phyloP scores from a whole-genome alignment of 352 stramenopile genomes.

The Phytophthora aleatoria region DNA sequence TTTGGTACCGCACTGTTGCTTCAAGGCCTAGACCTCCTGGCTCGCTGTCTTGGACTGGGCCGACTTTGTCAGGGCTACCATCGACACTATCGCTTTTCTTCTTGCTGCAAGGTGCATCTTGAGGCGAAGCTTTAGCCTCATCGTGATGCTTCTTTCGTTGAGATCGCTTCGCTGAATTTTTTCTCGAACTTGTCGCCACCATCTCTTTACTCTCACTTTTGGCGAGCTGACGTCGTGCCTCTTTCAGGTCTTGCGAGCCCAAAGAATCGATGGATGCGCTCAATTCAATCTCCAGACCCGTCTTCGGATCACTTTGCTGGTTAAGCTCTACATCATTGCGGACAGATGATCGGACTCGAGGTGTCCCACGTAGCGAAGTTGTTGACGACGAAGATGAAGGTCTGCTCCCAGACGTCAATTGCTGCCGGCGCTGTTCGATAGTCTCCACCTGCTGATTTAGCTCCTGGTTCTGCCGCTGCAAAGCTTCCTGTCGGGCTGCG shows the following conservation, averaged over 20 bases:
- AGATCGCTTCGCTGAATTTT: constrained; percentile 22
- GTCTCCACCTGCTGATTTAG: constrained; percentile 69
- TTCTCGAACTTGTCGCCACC: constrained; percentile 3
- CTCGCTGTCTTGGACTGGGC: constrained; percentile 2
- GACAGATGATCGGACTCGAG: constrained; percentile 5
- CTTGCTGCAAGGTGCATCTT: constrained; percentile 19
- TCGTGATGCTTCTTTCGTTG: constrained; percentile 20
- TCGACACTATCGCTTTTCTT: constrained; percentile 1
- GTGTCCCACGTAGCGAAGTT: constrained; percentile 17
- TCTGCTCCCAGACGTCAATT: constrained; percentile 28
- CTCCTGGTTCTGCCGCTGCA: constrained; percentile 67
- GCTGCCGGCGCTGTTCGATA: constrained; percentile 64
- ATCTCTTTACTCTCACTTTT: constrained; percentile 35
- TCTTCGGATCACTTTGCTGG: constrained; percentile 16
- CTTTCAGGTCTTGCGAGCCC: constrained; percentile 30
- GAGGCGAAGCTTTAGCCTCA: constrained; percentile 10
- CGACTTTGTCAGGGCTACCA: constrained; percentile 4
- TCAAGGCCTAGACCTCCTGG: constrained; percentile 59
- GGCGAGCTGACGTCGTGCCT: constrained; percentile 14
- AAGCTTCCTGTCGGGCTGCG: constrained; percentile 54
- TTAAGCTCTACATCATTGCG: constrained; percentile 5
- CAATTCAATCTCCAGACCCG: constrained; percentile 46
- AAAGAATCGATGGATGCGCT: constrained; percentile 65
- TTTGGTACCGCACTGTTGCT: constrained; percentile 74
- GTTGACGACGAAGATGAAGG: constrained; percentile 23